Evolutionary conservation across 1,284 basidiomycete species (phyloP).

Genomic region (Somion occarium): DNA sequence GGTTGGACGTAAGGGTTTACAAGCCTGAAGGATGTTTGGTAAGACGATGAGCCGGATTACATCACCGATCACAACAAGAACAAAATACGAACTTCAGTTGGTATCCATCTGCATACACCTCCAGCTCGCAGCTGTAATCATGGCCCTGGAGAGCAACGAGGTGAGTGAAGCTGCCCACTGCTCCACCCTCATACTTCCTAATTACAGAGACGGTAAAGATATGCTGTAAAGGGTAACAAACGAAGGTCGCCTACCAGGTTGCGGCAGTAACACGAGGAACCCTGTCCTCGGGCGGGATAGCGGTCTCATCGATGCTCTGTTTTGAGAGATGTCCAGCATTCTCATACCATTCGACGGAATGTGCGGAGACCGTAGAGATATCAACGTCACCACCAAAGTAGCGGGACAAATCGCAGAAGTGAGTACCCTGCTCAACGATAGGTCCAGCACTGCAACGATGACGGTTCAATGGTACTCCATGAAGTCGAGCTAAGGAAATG

Average conservation of each 20-base stretch:
- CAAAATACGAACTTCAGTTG: slow-evolving; percentile 58
- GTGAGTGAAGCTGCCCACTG: slow-evolving; percentile 87
- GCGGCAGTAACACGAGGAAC: slow-evolving; percentile 79
- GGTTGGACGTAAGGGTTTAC: slow-evolving; percentile 88
- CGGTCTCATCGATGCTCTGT: slow-evolving; percentile 76
- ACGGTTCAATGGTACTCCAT: slow-evolving; percentile 2
- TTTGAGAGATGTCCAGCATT: slow-evolving; percentile 83
- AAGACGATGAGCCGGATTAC: too few species aligned
- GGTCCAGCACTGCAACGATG: slow-evolving; percentile 70
- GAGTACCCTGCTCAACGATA: slow-evolving; percentile 95
- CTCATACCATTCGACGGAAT: slow-evolving; percentile 90
- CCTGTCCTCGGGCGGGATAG: slow-evolving; percentile 74
- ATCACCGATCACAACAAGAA: too few species aligned
- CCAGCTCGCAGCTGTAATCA: slow-evolving; percentile 90
- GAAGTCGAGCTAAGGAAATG: slow-evolving; percentile 61
- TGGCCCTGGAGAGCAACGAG: slow-evolving; percentile 85
- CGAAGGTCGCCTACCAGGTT: slow-evolving; percentile 67
- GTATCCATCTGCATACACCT: slow-evolving; percentile 89
- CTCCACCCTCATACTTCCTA: slow-evolving; percentile 91
- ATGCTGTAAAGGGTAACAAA: too few species aligned
- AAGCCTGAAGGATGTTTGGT: slow-evolving; percentile 44
- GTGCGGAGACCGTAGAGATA: slow-evolving; percentile 76
- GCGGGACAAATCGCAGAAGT: slow-evolving; percentile 86
- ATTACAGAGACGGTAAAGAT: too few species aligned
- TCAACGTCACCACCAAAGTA: slow-evolving; percentile 99